Evolutionary conservation across 768 basidiomycete genomes (phyloP), one percentile per base, ranked within the genome.

Genomic region (Sporobolomyces pararoseus): DNA sequence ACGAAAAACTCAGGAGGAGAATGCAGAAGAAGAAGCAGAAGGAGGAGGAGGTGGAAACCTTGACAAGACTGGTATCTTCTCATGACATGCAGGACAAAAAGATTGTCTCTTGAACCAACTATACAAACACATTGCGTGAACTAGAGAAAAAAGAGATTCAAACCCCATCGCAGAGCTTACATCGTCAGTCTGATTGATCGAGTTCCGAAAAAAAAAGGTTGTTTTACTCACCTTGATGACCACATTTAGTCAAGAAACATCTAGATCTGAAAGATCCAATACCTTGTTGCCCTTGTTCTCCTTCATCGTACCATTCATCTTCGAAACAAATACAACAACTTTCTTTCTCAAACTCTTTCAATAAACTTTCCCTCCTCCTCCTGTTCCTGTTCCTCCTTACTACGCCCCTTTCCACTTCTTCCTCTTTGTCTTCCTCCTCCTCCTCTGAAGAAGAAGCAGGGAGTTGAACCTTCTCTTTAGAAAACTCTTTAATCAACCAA

Each of bases 311-410:
- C 59, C 59, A 46, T 6, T 60, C 59, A 7, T 60, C 46, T 46
- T 46, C 59, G 42, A 58, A 58, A 42, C 55, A 58, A 21, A 58
- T 42, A n/a, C 37, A 23, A 37, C 59, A 46, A n/a, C 37, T n/a
- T 27, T 58, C 57, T 21, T 16, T 13, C 57, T 44, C 35, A n/a
- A 60, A 19, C 31, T 46, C 44, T 27, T 53, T 29, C 51, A 42
- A n/a, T 39, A 54, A 29, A n/a, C n/a, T n/a, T n/a, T n/a, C n/a
- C n/a, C n/a, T n/a, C n/a, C n/a, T n/a, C n/a, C n/a, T n/a, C n/a
- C n/a, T n/a, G n/a, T n/a, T n/a, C n/a, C n/a, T n/a, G n/a, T n/a
- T n/a, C n/a, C n/a, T n/a, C n/a, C n/a, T n/a, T n/a, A n/a, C n/a
- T n/a, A n/a, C n/a, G n/a, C n/a, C n/a, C n/a, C n/a, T n/a, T n/a